phyloP scores from a whole-genome alignment of 1,139 yeast species.

The Kurtzmaniella quercitrusa region DNA sequence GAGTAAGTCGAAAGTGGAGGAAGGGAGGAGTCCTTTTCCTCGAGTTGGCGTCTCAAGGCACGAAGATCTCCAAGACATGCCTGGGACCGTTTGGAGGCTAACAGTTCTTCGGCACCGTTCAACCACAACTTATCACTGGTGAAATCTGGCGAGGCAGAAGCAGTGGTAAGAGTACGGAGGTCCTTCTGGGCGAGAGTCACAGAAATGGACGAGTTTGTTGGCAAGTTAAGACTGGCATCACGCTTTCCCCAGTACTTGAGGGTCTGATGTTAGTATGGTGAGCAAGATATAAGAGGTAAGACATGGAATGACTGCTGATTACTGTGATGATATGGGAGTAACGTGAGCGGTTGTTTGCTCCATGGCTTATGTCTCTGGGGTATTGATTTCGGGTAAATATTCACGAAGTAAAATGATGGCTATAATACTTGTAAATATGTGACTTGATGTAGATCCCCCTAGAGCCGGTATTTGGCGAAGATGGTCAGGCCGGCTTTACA shows the following conservation, averaged over 20 bases:
- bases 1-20: constrained; percentile 63
- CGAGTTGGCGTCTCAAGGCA: constrained; percentile 54
- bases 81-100: constrained; percentile 65
- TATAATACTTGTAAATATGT: too few species aligned
- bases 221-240: constrained; percentile 79
- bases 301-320: too few species aligned
- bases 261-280: constrained; percentile 42
- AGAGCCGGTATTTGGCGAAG: too few species aligned
- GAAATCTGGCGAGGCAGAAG: constrained; percentile 59
- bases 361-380: too few species aligned
- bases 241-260: constrained; percentile 98
- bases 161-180: constrained; percentile 86
- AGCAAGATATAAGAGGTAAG: constrained; percentile 15
- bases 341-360: too few species aligned
- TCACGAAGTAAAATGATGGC: too few species aligned
- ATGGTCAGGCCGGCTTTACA: too few species aligned
- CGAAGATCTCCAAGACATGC: constrained; percentile 80
- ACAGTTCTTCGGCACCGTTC: constrained; percentile 69
- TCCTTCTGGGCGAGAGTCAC: constrained; percentile 91
- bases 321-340: too few species aligned
- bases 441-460: too few species aligned
- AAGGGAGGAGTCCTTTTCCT: constrained; percentile 41
- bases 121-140: constrained; percentile 68
- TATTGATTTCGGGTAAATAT: too few species aligned
- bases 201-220: constrained; percentile 93